Evolutionary conservation across 768 basidiomycete genomes (phyloP).

Genomic region (Sarcodon sp.): DNA sequence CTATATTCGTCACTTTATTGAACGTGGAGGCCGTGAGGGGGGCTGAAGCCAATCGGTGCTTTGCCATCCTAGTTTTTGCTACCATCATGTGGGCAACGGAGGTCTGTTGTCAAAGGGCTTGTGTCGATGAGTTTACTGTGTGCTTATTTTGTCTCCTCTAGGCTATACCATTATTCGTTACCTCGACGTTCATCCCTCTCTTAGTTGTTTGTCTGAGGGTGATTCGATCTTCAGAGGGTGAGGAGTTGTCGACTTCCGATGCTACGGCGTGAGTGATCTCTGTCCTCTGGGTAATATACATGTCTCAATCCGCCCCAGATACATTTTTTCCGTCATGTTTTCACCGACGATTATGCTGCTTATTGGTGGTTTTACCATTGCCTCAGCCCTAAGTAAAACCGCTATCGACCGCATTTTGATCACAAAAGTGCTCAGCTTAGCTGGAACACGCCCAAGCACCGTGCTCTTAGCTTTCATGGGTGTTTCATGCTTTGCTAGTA

Average conservation of each 20-base stretch:
- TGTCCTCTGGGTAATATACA: background rate
- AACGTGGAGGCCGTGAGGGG: conserved; percentile 46
- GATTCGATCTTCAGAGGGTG: conserved; percentile 46
- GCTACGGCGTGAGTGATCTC: conserved; percentile 61
- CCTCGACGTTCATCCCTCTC: conserved; percentile 80
- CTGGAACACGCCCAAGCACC: conserved; percentile 75
- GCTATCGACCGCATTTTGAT: conserved; percentile 89
- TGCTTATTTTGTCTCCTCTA: conserved; percentile 14
- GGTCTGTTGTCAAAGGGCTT: conserved; percentile 27
- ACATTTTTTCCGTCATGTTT: conserved; percentile 92
- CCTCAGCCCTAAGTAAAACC: conserved; percentile 91
- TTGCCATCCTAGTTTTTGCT: conserved; percentile 81
- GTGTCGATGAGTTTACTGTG: too few relatives aligned
- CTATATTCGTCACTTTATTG: conserved; percentile 47
- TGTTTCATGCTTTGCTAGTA: conserved; percentile 94
- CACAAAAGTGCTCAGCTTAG: conserved; percentile 79
- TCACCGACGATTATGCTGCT: conserved; percentile 97
- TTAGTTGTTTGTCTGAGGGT: conserved; percentile 80
- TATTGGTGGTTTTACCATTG: conserved; percentile 95
- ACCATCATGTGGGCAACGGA: conserved; percentile 96
- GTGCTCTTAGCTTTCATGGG: conserved; percentile 92
- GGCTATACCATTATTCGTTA: conserved; percentile 98
- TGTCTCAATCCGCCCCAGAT: conserved; percentile 30
- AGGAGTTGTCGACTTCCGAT: conserved; percentile 43
- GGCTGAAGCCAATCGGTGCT: conserved; percentile 73